Percentiles rank a stretch among this genome's conserved stretches.
Conservation (phyloP, 768 basidiomycete species). For the Trametes maxima region DNA sequence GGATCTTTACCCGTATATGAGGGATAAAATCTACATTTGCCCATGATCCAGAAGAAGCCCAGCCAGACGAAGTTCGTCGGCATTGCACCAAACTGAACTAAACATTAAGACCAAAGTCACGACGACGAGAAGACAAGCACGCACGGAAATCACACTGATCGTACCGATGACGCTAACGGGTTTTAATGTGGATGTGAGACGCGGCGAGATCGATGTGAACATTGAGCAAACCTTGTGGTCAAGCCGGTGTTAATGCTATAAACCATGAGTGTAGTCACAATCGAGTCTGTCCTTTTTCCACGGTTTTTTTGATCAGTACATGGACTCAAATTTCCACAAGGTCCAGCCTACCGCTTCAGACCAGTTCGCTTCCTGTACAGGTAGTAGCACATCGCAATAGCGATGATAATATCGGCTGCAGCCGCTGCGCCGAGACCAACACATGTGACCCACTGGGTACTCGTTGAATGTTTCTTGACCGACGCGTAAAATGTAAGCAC, state of each 20-base stretch:
- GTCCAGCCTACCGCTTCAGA: constrained; percentile 37
- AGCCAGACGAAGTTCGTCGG: constrained; percentile 51
- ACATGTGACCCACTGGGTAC: constrained; percentile 50
- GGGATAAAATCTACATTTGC: constrained; percentile 45
- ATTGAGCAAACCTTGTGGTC: constrained; percentile 26
- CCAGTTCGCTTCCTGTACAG: constrained; percentile 52
- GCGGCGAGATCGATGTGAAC: background rate
- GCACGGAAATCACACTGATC: constrained; percentile 21
- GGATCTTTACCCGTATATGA: background rate
- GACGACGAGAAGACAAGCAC: background rate
- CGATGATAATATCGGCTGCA: constrained; percentile 53
- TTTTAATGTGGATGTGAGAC: background rate
- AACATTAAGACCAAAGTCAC: background rate
- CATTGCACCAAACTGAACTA: constrained; percentile 32
- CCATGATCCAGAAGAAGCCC: constrained; percentile 53
- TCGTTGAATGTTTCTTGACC: constrained; percentile 3
- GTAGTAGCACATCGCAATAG: constrained; percentile 49
- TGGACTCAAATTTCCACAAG: too few relatives aligned
- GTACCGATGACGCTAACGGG: constrained; percentile 25
- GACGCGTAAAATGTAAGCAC: constrained; percentile 16
- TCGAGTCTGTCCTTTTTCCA: constrained; percentile 29
- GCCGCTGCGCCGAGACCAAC: constrained; percentile 48
- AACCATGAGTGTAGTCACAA: constrained; percentile 30
- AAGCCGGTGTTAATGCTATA: constrained; percentile 33
- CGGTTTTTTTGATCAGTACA: background rate